Percentiles rank a stretch among this genome's conserved stretches.
Evolutionary conservation across 78 protist genomes (phyloP).

Genomic region (Tieghemostelium lacteum): DNA sequence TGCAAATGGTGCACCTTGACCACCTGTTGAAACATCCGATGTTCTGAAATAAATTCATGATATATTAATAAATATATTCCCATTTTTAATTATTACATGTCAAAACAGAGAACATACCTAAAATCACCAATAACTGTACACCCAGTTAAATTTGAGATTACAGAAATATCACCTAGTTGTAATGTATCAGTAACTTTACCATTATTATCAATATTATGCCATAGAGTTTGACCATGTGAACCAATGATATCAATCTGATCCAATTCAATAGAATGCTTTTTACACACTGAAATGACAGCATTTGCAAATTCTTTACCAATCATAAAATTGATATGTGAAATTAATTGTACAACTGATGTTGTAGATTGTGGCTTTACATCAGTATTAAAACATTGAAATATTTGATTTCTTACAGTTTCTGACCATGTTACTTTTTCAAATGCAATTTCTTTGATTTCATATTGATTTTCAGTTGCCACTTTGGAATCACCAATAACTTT

Average conservation of each 20-base stretch:
- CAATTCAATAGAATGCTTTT: neutral
- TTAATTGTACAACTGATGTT: neutral
- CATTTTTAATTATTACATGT: too few species aligned
- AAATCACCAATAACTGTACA: conserved; percentile 70
- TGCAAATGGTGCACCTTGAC: conserved; percentile 82
- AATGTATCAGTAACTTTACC: neutral
- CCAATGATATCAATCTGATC: conserved; percentile 26
- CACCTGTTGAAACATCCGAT: conserved; percentile 63
- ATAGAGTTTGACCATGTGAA: conserved; percentile 74
- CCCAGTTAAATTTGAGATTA: conserved; percentile 22
- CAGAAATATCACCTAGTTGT: conserved; percentile 54
- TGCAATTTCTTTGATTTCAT: neutral
- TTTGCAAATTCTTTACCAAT: conserved; percentile 3
- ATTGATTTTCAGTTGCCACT: neutral
- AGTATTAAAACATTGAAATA: neutral
- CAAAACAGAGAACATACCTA: too few species aligned
- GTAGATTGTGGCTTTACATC: neutral
- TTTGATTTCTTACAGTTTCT: neutral
- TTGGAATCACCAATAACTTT: neutral
- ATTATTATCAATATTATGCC: conserved; percentile 33
- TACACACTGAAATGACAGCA: neutral
- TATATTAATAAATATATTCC: too few species aligned
- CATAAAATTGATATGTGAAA: neutral
- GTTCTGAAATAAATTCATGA: too few species aligned
- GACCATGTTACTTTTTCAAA: conserved; percentile 9